phyloP scores from a whole-genome alignment of 2,329 filamentous ascomycete genomes.

The Amphichorda felina region DNA sequence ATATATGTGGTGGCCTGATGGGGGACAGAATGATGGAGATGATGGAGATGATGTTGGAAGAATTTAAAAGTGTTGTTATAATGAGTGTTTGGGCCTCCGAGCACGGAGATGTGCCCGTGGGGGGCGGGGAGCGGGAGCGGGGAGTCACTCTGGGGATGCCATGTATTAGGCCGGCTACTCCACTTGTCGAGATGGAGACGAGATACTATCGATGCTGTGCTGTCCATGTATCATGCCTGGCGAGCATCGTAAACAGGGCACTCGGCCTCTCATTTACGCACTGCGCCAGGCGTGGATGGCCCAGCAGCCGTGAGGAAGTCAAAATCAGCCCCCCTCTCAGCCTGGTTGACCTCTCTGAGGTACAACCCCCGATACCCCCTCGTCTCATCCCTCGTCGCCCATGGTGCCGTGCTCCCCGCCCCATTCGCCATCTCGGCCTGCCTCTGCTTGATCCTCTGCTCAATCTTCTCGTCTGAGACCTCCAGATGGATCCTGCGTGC shows the following conservation, averaged over 20 bases:
- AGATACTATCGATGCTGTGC: too few relatives aligned
- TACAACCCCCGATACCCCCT: slow-evolving; percentile 50
- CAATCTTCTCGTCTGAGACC: slow-evolving; percentile 59
- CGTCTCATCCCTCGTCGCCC: slow-evolving; percentile 22
- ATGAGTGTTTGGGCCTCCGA: too few relatives aligned
- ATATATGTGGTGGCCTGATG: neutral
- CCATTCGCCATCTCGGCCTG: slow-evolving; percentile 24
- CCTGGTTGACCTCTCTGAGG: slow-evolving; percentile 46
- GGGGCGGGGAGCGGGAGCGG: too few relatives aligned
- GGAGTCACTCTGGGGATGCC: too few relatives aligned
- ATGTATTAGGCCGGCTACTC: too few relatives aligned
- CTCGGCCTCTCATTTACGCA: too few relatives aligned
- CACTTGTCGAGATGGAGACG: too few relatives aligned
- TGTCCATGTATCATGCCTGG: too few relatives aligned
- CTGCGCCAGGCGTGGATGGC: too few relatives aligned
- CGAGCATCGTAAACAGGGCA: too few relatives aligned
- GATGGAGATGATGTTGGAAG: neutral
- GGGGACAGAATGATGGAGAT: too few relatives aligned
- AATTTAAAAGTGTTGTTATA: neutral
- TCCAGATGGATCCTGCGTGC: slow-evolving; percentile 46
- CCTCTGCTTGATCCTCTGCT: slow-evolving; percentile 47
- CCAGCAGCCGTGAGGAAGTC: slow-evolving; percentile 49
- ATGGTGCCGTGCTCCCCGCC: slow-evolving; percentile 15
- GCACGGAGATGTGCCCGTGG: too few relatives aligned
- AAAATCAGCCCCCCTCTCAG: slow-evolving; percentile 47